Base-by-base conservation (phyloP, 139 green algal genomes). In the Chlamydomonas sp. region DNA sequence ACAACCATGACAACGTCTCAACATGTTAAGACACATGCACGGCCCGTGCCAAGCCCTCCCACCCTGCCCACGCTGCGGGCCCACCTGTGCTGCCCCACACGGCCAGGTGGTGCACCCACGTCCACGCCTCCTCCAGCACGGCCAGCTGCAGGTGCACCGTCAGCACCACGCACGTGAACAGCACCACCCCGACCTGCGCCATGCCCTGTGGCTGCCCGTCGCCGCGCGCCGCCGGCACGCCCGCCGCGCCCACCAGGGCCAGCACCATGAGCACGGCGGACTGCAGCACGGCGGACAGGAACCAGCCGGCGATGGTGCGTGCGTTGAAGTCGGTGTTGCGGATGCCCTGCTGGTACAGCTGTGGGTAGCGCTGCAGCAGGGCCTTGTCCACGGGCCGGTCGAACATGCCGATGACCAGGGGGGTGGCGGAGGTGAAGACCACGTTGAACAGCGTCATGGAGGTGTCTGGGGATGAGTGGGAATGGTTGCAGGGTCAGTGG, bases 341-440 rank as follows among this genome's bases (percentile, higher is more conserved):
- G 14, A 15, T 79, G 74, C 83, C 83, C 71, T 49, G 31, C 31
- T 49, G 31, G 31, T 49, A 49, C 20, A 94, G 88, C 57, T n/a
- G 62, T 5, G 92, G 92, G 87, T 87, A 95, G 10, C 83, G 75
- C 61, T 90, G 57, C 59, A 79, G 81, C 17, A 85, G 87, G 4
- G 91, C 77, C 15, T 89, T 91, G 85, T 93, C 88, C n/a, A 96
- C 85, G 87, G 95, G 92, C 16, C 90, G 85, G 75, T 97, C 95
- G 88, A 97, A 93, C 67, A 95, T 90, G 49, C 91, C 93, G 63
- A 95, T 89, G 58, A 94, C 90, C 31, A 95, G 84, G n/a, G 92
- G 92, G 14, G 90, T 91, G 20, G 95, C 79, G 10, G 92, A 87
- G 31, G 95, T 96, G 92, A 97, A 98, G 90, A 98, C 96, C 80